A percentile compares a stretch with the other conserved stretches of the same genome.
phyloP scores from a whole-genome alignment of 1,284 basidiomycete genomes.

The Termitomyces sp. region DNA sequence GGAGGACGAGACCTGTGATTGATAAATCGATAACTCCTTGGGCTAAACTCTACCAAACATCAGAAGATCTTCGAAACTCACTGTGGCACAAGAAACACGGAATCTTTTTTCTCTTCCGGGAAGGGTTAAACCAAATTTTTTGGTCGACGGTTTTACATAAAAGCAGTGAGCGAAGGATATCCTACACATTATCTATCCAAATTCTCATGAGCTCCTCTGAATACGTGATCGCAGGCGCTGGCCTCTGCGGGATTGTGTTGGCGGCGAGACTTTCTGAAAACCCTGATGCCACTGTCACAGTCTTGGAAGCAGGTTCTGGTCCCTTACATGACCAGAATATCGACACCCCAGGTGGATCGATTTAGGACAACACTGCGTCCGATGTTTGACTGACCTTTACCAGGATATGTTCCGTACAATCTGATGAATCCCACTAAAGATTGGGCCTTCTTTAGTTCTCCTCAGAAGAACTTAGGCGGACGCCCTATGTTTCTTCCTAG shows the following conservation, averaged over 20 bases:
- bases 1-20: too few relatives aligned
- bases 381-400: not conserved
- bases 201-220: constrained; percentile 2
- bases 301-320: constrained; percentile 4
- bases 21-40: too few relatives aligned
- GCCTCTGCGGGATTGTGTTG: constrained; percentile 1
- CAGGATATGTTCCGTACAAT: not conserved
- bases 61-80: too few relatives aligned
- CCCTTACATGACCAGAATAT: not conserved
- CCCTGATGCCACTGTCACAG: not conserved
- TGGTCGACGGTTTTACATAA: too few relatives aligned
- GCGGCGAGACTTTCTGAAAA: constrained; percentile 3
- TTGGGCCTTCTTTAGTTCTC: constrained; percentile 8
- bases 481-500: constrained; percentile 2
- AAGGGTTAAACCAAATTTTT: too few relatives aligned
- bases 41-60: too few relatives aligned
- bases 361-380: not conserved
- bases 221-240: constrained; percentile 10
- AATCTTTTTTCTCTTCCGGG: too few relatives aligned
- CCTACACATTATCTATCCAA: too few relatives aligned
- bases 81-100: too few relatives aligned
- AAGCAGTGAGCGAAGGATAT: too few relatives aligned
- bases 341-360: constrained; percentile 4
- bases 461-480: not conserved
- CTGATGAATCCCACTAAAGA: not conserved